Base-by-base conservation (phyloP, 1,284 basidiomycete species). In the Filobasidium uniguttulatum region DNA sequence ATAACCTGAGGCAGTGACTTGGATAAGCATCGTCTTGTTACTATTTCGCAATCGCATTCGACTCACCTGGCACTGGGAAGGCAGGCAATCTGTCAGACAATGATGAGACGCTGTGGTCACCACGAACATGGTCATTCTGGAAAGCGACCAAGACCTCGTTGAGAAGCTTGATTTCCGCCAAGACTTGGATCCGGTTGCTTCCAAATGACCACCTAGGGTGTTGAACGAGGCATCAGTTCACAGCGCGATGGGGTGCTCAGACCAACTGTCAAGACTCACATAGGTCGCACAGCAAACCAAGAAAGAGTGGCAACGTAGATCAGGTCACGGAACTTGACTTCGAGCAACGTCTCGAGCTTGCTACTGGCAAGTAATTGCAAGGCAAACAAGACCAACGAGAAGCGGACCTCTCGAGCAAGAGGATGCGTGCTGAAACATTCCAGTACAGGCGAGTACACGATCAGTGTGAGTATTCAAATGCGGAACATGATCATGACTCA, bases 301-400 rank as follows among this genome's bases (percentile, higher is more conserved):
- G 80, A 79, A 57, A 89, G 85, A 0, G 86, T 88, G 1, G 82
- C 77, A 9, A 72, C 69, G 66, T 88, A 97, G 10, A 98, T 71
- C 44, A 75, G 75, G 56, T 85, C 78, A 43, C 94, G 77, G 49
- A 91, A 71, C 22, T 77, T 68, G 56, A 80, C 75, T 68, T 98
- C 93, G 52, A 88, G 83, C 52, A 80, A 79, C 0, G 80, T 74
- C 64, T 98, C 94, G 58, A 96, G 73, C 54, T 81, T 77, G 26
- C 85, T 91, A 56, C 86, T 87, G 60, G 86, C 85, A 33, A 98
- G 70, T 1, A 89, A 78, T 64, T 94, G 89, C 63, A 98, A 90
- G 0, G 87, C 91, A 62, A 99, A 94, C 2, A 91, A 72, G 8
- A 97, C 72, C 60, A 98, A 80, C 0, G 85, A 82, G 64, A 93